Evolutionary conservation across 805 yeast species (phyloP).

Genomic region (Starmerella scarabaei): DNA sequence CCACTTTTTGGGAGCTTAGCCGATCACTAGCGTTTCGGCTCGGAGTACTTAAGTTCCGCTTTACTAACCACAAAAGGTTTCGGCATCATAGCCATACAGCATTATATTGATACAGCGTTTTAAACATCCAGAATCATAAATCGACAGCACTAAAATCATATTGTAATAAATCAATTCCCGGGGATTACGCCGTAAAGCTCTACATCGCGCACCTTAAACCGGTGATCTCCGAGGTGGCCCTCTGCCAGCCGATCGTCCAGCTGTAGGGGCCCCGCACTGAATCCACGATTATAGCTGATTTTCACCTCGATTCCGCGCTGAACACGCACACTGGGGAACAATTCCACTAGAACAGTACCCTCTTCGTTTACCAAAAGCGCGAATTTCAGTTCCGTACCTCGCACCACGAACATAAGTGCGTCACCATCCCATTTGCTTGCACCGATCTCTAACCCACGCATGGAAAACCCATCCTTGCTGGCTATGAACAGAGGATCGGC

Average conservation of each 20-base stretch:
- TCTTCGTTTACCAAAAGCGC: background rate
- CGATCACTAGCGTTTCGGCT: too few species aligned
- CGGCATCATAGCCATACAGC: too few species aligned
- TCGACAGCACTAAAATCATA: too few species aligned
- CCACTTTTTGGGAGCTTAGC: too few species aligned
- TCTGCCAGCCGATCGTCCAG: background rate
- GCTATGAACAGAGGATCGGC: constrained; percentile 49
- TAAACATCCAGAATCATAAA: too few species aligned
- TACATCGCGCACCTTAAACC: constrained; percentile 56
- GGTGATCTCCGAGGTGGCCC: constrained; percentile 26
- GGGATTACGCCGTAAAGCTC: constrained; percentile 95
- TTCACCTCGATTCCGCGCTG: background rate
- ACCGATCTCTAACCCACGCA: constrained; percentile 71
- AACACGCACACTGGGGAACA: background rate
- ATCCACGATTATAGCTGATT: background rate
- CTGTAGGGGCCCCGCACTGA: background rate
- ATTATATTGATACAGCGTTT: too few species aligned
- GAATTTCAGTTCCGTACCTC: background rate
- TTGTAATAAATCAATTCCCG: too few species aligned
- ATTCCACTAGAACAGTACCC: background rate
- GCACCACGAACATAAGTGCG: background rate
- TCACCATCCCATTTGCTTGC: constrained; percentile 60
- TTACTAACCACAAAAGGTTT: too few species aligned
- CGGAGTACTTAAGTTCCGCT: too few species aligned
- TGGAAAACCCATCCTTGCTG: constrained; percentile 69